These are phyloP conservation scores for Paecilomyces niveus DNA, from an alignment of 2,329 filamentous ascomycete genomes.

Conservation along the genomic window DNA sequence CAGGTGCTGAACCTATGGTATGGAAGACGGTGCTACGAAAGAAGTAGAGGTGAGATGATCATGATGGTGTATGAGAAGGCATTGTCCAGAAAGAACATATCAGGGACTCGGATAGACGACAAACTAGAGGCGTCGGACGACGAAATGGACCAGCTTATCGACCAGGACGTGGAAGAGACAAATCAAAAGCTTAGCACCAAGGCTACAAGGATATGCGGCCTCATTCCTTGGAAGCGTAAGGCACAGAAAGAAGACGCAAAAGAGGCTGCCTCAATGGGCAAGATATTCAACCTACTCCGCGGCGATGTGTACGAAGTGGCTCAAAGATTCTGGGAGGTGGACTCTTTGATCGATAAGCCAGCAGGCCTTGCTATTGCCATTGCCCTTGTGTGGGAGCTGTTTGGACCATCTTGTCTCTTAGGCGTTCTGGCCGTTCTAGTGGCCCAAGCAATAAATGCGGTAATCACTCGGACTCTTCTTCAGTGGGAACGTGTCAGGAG, in stretches of 20 bases:
- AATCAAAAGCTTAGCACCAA: background rate
- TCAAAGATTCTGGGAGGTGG: slow-evolving; percentile 74
- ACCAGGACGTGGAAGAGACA: slow-evolving; percentile 2
- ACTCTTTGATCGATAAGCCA: slow-evolving; percentile 67
- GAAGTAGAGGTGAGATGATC: slow-evolving; percentile 77
- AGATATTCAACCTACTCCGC: slow-evolving; percentile 82
- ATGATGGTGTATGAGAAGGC: slow-evolving; percentile 80
- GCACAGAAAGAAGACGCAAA: slow-evolving; percentile 28
- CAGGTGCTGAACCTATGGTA: slow-evolving; percentile 71
- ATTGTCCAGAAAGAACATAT: slow-evolving; percentile 55
- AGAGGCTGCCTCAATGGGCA: slow-evolving; percentile 72
- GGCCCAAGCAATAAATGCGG: slow-evolving; percentile 62
- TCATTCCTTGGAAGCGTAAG: slow-evolving; percentile 16
- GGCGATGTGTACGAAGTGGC: slow-evolving; percentile 37
- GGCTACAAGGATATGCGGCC: background rate
- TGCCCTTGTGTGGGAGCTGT: slow-evolving; percentile 65
- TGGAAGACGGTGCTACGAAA: slow-evolving; percentile 73
- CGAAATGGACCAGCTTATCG: slow-evolving; percentile 7
- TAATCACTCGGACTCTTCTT: slow-evolving; percentile 60
- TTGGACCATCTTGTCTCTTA: slow-evolving; percentile 72
- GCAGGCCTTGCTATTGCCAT: slow-evolving; percentile 69
- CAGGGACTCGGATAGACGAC: slow-evolving; percentile 24
- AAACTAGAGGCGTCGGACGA: slow-evolving; percentile 16
- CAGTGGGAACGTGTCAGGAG: slow-evolving; percentile 65
- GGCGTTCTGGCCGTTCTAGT: slow-evolving; percentile 63